Percentiles rank a stretch among this genome's conserved stretches.
Conservation (phyloP, 345 rosid genomes). For the Gossypium thurberi region DNA sequence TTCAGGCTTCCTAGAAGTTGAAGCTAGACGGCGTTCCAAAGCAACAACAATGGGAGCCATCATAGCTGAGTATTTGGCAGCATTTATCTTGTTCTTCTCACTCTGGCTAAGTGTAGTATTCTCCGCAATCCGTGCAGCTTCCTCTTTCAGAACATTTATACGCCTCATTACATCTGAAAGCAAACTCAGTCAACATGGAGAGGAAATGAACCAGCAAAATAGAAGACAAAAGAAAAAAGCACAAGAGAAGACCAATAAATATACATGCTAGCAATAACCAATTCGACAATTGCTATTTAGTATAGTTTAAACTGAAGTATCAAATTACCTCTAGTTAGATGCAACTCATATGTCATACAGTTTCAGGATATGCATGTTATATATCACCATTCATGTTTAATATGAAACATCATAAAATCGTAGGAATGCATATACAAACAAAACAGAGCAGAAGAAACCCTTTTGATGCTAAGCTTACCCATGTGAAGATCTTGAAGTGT, state of each 20-base stretch:
- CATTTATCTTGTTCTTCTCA: slow-evolving; percentile 83
- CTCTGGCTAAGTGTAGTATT: slow-evolving; percentile 76
- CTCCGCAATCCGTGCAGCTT: slow-evolving; percentile 78
- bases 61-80: slow-evolving; percentile 90
- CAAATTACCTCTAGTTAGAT: slow-evolving; percentile 7
- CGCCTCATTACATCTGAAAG: slow-evolving; percentile 81
- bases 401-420: background rate
- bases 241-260: background rate
- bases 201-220: background rate
- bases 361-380: background rate
- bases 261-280: background rate
- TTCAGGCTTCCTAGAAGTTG: slow-evolving; percentile 80
- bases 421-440: background rate
- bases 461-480: slow-evolving; percentile 39
- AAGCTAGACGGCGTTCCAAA: slow-evolving; percentile 84
- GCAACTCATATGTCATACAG: background rate
- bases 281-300: background rate
- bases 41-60: slow-evolving; percentile 90
- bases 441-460: slow-evolving; percentile 15
- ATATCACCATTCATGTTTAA: slow-evolving; percentile 2
- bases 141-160: slow-evolving; percentile 76
- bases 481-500: slow-evolving; percentile 94
- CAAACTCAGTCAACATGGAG: slow-evolving; percentile 9
- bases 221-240: background rate
- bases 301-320: background rate